A percentile compares a stretch with the other conserved stretches of the same genome.
phyloP scores from a whole-genome alignment of 768 basidiomycete genomes.

The Piloderma croceum region DNA sequence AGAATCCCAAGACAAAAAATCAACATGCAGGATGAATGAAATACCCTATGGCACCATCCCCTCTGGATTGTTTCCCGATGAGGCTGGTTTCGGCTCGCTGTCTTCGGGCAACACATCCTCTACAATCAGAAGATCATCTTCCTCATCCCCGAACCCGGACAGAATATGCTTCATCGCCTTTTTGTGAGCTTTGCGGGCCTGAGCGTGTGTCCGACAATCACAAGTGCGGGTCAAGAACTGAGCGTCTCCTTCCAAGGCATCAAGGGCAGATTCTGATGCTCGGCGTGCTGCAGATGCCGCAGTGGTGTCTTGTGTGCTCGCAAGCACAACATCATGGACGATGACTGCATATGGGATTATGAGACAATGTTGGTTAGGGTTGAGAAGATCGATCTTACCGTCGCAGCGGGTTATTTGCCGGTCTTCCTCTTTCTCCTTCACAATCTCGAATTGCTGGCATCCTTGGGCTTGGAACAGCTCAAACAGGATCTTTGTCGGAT shows the following conservation, averaged over 20 bases:
- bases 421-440: slow-evolving; percentile 41
- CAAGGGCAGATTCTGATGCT: slow-evolving; percentile 61
- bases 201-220: slow-evolving; percentile 48
- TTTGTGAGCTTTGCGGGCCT: slow-evolving; percentile 31
- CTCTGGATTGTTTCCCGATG: too few relatives aligned
- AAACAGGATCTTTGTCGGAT: slow-evolving; percentile 71
- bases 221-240: slow-evolving; percentile 59
- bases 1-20: too few relatives aligned
- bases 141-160: slow-evolving; percentile 18
- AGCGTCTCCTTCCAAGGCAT: slow-evolving; percentile 60
- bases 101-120: too few relatives aligned
- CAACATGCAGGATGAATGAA: too few relatives aligned
- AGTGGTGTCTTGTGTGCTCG: slow-evolving; percentile 49
- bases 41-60: too few relatives aligned
- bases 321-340: slow-evolving; percentile 60
- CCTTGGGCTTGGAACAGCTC: slow-evolving; percentile 69
- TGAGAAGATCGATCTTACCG: slow-evolving; percentile 33
- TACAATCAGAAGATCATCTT: slow-evolving; percentile 6
- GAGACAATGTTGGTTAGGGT: not conserved
- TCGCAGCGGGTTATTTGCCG: slow-evolving; percentile 40
- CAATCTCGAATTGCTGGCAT: slow-evolving; percentile 59
- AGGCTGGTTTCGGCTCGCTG: too few relatives aligned
- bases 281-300: slow-evolving; percentile 50
- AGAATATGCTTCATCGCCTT: slow-evolving; percentile 31
- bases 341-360: slow-evolving; percentile 41